These are phyloP conservation scores for Blepharisma japonicum DNA, from an alignment of 73 alveolate species.

Conservation along the genomic window DNA sequence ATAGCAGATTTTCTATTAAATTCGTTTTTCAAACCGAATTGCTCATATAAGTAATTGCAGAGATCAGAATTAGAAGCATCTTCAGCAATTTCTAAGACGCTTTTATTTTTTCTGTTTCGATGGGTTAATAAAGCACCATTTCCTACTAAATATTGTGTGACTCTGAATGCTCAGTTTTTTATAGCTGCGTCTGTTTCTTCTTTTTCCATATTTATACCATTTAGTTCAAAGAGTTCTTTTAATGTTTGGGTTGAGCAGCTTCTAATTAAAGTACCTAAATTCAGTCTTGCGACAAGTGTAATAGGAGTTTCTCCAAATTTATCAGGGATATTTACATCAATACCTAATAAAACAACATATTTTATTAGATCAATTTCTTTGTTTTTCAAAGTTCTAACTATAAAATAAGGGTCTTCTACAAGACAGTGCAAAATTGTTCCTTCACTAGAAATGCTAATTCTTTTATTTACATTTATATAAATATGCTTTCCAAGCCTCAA, in stretches of 20 bases:
- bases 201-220: background rate
- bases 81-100: constrained; percentile 16
- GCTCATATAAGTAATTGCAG: background rate
- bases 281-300: constrained; percentile 2
- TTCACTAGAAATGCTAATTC: constrained; percentile 23
- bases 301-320: constrained; percentile 7
- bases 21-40: constrained; percentile 5
- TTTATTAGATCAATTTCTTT: background rate
- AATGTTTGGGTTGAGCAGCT: constrained; percentile 14
- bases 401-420: constrained; percentile 26
- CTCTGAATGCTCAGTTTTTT: constrained; percentile 5
- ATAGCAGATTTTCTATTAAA: background rate
- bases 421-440: constrained; percentile 24
- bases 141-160: background rate
- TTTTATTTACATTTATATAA: constrained; percentile 18
- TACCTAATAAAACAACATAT: background rate
- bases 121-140: constrained; percentile 19
- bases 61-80: background rate
- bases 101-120: background rate
- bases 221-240: background rate
- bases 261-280: background rate
- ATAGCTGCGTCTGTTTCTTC: background rate
- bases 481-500: background rate
- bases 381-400: constrained; percentile 6
- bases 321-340: constrained; percentile 19